Evolutionary conservation across 202 grass and related monocot genomes (phyloP).

Genomic region (Carex arenaria): DNA sequence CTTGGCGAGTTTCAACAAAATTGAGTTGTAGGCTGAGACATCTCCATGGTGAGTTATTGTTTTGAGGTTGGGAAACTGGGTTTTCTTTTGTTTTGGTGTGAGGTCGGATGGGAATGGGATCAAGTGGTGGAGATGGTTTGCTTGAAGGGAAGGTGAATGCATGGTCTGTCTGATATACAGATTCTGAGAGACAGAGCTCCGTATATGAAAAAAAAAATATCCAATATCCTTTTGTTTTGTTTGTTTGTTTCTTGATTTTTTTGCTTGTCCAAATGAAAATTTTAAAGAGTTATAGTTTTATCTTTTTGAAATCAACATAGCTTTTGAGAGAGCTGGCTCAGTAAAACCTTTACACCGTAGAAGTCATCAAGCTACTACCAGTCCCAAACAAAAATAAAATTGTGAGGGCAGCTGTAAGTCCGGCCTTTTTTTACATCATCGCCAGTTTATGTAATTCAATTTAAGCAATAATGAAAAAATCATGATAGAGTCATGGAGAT

Average conservation of each 20-base stretch:
- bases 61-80: conserved; percentile 15
- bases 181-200: background rate
- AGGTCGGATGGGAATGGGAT: background rate
- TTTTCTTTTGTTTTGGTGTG: background rate
- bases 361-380: conserved; percentile 35
- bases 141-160: conserved; percentile 12
- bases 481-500: background rate
- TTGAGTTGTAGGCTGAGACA: conserved; percentile 12
- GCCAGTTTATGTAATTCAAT: background rate
- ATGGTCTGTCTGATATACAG: background rate
- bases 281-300: background rate
- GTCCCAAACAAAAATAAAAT: conserved; percentile 8
- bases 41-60: background rate
- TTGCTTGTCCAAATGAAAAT: background rate
- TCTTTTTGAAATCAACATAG: background rate
- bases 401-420: conserved; percentile 29
- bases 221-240: background rate
- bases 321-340: conserved; percentile 26
- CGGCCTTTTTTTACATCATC: conserved; percentile 29
- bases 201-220: background rate
- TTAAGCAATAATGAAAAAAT: background rate
- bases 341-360: conserved; percentile 31
- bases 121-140: background rate
- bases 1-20: conserved; percentile 3
- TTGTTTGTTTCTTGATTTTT: background rate